A percentile compares a stretch with the other conserved stretches of the same genome.
Evolutionary conservation across 352 stramenopile species (phyloP).

Genomic region (Phytopythium cucurbitacearum): DNA sequence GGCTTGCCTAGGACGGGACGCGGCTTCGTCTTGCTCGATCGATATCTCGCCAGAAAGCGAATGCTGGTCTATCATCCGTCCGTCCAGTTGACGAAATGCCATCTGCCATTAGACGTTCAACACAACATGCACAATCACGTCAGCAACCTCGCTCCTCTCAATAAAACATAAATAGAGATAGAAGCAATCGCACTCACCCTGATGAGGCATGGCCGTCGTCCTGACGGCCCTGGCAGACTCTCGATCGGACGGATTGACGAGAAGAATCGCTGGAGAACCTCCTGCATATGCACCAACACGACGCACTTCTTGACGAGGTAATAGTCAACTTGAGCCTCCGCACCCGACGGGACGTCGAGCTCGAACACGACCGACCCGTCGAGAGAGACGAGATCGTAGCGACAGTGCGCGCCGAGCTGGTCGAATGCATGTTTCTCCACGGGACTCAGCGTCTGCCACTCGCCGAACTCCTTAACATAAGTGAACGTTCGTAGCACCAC

Average conservation of each 20-base stretch:
- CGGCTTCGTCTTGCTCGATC: conserved; percentile 11
- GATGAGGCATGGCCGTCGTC: conserved; percentile 19
- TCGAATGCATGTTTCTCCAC: conserved; percentile 35
- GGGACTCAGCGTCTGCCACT: conserved; percentile 36
- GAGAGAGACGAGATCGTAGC: conserved; percentile 43
- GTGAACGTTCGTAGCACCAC: conserved; percentile 29
- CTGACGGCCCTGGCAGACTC: conserved; percentile 8
- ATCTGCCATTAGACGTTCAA: background rate
- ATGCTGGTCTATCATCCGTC: conserved; percentile 5
- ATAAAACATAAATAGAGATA: too few relatives aligned
- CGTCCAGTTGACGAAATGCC: conserved; percentile 18
- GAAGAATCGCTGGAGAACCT: conserved; percentile 44
- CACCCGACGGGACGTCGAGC: conserved; percentile 40
- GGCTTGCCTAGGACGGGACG: background rate
- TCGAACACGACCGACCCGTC: conserved; percentile 50
- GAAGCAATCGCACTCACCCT: conserved; percentile 9
- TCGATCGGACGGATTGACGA: conserved; percentile 21
- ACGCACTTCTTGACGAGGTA: conserved; percentile 49
- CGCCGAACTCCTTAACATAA: conserved; percentile 58
- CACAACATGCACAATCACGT: too few relatives aligned
- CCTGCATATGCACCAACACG: conserved; percentile 37
- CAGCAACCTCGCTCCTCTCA: too few relatives aligned
- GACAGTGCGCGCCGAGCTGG: conserved; percentile 16
- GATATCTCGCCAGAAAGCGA: conserved; percentile 8
- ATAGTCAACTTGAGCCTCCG: conserved; percentile 54